Base-by-base conservation (phyloP, 1,284 basidiomycete genomes). In the Cryptococcus floricola region DNA sequence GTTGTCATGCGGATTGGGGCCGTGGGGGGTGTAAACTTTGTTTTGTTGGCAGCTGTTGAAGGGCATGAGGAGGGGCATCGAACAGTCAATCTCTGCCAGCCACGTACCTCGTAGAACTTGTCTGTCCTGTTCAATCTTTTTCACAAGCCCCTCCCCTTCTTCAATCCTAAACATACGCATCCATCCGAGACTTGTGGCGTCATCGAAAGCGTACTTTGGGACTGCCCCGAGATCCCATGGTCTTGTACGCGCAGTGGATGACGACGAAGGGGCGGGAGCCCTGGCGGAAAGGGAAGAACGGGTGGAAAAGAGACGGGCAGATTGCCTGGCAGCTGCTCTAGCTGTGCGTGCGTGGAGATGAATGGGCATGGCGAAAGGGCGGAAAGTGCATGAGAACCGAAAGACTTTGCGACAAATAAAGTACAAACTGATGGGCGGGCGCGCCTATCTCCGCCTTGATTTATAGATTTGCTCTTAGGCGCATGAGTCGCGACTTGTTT, bases 121-220 rank as follows among this genome's bases (percentile, higher is more conserved):
- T 80, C 89, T 84, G 74, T 93, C 91, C 61, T 87, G 84, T 71
- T 90, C 89, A 60, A 92, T 89, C 63, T 91, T 81, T 50, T 88
- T 81, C 70, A 92, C 78, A 65, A 91, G 88, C 62, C 86, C 81
- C 47, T 90, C 77, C 49, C 82, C 76, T 64, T 87, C 82, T 37
- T 89, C 82, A 61, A 90, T 83, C 67, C 88, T 82, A 58, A 84
- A 81, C 49, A 91, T 76, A 59, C 85, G 80, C 28, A 85, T 65
- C 77, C 89, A 87, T 8, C 86, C 88, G 37, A 80, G 79, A 27
- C 84, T 80, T 8, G 85, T 82, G 39, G 85, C 80, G 62, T 78
- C 76, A 53, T 78, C 75, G 67, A 89, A 89, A 28, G 80, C 78
- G 60, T 79, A 82, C 50, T 78, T 57, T n/a, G 59, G 55, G 13